phyloP scores from a whole-genome alignment of 1,284 basidiomycete genomes.

The Rhizoctonia solani region DNA sequence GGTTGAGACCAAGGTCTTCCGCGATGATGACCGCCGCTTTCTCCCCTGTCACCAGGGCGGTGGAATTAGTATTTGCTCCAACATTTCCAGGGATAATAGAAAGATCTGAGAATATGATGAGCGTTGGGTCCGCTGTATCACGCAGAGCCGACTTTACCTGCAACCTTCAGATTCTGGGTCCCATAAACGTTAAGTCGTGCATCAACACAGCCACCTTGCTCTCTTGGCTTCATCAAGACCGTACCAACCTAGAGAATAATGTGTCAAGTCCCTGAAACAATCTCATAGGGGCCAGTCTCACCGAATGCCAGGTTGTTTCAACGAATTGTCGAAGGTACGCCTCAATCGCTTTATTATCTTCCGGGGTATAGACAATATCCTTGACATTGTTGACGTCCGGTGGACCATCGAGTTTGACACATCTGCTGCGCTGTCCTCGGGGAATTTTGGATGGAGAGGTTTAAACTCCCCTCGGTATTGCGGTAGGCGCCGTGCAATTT shows the following conservation, averaged over 20 bases:
- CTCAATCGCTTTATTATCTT: slow-evolving; percentile 60
- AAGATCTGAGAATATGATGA: background rate
- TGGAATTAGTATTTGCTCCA: slow-evolving; percentile 18
- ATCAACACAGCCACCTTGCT: slow-evolving; percentile 64
- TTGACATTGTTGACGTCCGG: slow-evolving; percentile 52
- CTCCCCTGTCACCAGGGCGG: slow-evolving; percentile 25
- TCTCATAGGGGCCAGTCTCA: slow-evolving; percentile 18
- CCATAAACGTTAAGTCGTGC: slow-evolving; percentile 65
- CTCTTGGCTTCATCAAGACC: slow-evolving; percentile 66
- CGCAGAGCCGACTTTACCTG: slow-evolving; percentile 42
- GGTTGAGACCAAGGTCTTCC: slow-evolving; percentile 15
- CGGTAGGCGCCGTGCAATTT: slow-evolving; percentile 61
- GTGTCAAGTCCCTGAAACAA: background rate
- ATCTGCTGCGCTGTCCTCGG: slow-evolving; percentile 52
- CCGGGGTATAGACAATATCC: slow-evolving; percentile 56
- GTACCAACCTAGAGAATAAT: slow-evolving; percentile 56
- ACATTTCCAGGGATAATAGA: slow-evolving; percentile 23
- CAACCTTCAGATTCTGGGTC: slow-evolving; percentile 61
- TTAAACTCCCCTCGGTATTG: slow-evolving; percentile 57
- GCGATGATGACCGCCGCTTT: slow-evolving; percentile 29
- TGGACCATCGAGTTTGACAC: slow-evolving; percentile 45
- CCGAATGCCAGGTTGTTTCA: slow-evolving; percentile 43
- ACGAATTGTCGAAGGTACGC: slow-evolving; percentile 47
- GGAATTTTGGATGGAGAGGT: slow-evolving; percentile 57
- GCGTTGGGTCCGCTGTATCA: background rate